Base-by-base conservation (phyloP, 805 yeast genomes). In the Yamadazyma takamatsuzukensis region DNA sequence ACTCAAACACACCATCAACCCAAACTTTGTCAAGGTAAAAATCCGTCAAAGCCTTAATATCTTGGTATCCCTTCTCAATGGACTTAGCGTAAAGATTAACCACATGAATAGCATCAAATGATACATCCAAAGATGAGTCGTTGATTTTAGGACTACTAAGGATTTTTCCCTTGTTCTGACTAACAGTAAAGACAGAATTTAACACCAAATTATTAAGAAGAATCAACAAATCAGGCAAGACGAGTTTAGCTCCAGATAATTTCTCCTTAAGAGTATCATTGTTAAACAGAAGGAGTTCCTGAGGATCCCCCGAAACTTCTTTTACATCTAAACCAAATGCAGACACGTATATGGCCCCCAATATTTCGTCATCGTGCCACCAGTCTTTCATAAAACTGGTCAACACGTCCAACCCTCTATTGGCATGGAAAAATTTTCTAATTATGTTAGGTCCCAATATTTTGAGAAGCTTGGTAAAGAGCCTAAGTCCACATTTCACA, bases 331-430 rank as follows among this genome's bases (percentile, higher is more conserved):
- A 49, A 1, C 78, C 76, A 60, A 75, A 64, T 11, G 70, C 59
- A 5, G 76, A 69, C 32, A 70, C 48, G 45, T 73, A 61, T 9
- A 74, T 43, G 7, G 61, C 44, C 21, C 68, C 47, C 8, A 68
- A 45, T 4, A 78, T 50, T 24, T 66, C 65, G 37, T 69, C 66
- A 43, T 73, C 68, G 15, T 47, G 40, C 77, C 80, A 75, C 66
- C 72, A 66, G 27, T 54, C 48, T 41, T 68, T 53, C 31, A 80
- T 39, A 29, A 61, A 55, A 35, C 64, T 67, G 3, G 72, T 65
- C 33, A 74, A 51, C 7, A 72, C 69, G 32, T 62, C 68, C 17
- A 74, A 53, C 0, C 87, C 86, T 32, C 67, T 66, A 33, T 68
- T 72, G 6, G 43, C 44, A 10, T 64, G 68, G 19, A 69, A 61